Conservation (phyloP, 768 basidiomycete genomes). For the Hydnomerulius pinastri region DNA sequence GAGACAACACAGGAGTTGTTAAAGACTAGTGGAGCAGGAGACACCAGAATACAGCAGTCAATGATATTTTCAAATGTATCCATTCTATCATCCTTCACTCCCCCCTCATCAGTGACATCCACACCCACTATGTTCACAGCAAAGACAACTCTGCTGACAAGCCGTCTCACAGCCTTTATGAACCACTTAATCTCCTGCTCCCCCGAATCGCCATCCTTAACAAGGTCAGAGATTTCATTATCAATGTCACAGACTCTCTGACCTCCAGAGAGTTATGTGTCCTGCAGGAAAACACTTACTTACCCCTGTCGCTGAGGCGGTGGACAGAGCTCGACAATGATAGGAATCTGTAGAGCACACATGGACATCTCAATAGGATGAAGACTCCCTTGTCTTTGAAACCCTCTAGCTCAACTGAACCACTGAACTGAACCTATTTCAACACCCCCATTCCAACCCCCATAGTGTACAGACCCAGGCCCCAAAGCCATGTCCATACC, state of each 20-base stretch:
- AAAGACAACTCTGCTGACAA: not conserved
- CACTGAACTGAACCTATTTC: not conserved
- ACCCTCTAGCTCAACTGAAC: not conserved
- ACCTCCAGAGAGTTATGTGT: too few relatives aligned
- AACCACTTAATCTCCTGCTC: not conserved
- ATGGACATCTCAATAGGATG: not conserved
- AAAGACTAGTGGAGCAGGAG: not conserved
- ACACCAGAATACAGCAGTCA: not conserved
- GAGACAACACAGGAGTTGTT: not conserved
- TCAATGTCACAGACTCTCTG: not conserved
- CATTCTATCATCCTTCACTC: not conserved
- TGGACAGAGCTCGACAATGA: too few relatives aligned
- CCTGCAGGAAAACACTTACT: too few relatives aligned
- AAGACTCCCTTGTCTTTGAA: not conserved
- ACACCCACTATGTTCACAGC: not conserved
- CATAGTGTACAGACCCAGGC: too few relatives aligned
- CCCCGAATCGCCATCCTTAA: not conserved
- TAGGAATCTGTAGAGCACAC: not conserved
- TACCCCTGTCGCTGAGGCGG: too few relatives aligned
- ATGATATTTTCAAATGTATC: not conserved
- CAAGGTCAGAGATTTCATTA: too few relatives aligned
- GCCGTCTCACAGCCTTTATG: not conserved
- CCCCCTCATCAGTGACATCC: not conserved
- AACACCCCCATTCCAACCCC: not conserved
- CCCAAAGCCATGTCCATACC: not conserved